These are phyloP conservation scores for Leccinum angustisporum DNA, from an alignment of 1,284 basidiomycete genomes.

Conservation along the genomic window DNA sequence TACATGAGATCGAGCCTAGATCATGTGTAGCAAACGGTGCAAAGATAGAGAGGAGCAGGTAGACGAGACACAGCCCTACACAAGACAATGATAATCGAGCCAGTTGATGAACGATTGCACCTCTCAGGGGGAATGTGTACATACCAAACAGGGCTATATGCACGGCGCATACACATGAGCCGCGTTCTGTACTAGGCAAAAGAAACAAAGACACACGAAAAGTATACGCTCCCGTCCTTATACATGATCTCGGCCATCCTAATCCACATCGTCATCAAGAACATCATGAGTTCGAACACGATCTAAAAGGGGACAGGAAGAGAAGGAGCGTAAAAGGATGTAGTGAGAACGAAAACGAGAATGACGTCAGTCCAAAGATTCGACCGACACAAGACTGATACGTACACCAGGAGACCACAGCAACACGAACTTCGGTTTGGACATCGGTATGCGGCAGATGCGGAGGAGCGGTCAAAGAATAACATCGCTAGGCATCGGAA, in stretches of 20 bases:
- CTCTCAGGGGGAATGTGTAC: background rate
- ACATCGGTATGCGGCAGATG: slow-evolving; percentile 18
- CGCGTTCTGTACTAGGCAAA: background rate
- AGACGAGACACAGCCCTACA: slow-evolving; percentile 32
- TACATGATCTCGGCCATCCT: slow-evolving; percentile 32
- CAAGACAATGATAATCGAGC: background rate
- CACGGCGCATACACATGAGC: slow-evolving; percentile 1
- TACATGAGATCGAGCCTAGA: background rate
- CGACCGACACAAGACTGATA: background rate
- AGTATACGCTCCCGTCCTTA: slow-evolving; percentile 39
- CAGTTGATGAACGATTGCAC: background rate
- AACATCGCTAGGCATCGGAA: slow-evolving; percentile 5
- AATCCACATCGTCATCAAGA: slow-evolving; percentile 37
- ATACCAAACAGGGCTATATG: slow-evolving; percentile 30
- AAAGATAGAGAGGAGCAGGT: slow-evolving; percentile 27
- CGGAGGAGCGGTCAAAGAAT: slow-evolving; percentile 9
- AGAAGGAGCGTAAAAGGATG: background rate
- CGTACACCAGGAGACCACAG: slow-evolving; percentile 35
- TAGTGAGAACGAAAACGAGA: background rate
- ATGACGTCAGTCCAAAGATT: background rate
- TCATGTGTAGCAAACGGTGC: slow-evolving; percentile 15
- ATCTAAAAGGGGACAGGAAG: slow-evolving; percentile 23
- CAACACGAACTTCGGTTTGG: slow-evolving; percentile 19
- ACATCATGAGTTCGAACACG: slow-evolving; percentile 38
- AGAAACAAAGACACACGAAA: slow-evolving; percentile 31